A percentile compares a stretch with the other conserved stretches of the same genome.
phyloP scores from a whole-genome alignment of 225 moss, liverwort and hornwort species.

The Bryum argenteum region DNA sequence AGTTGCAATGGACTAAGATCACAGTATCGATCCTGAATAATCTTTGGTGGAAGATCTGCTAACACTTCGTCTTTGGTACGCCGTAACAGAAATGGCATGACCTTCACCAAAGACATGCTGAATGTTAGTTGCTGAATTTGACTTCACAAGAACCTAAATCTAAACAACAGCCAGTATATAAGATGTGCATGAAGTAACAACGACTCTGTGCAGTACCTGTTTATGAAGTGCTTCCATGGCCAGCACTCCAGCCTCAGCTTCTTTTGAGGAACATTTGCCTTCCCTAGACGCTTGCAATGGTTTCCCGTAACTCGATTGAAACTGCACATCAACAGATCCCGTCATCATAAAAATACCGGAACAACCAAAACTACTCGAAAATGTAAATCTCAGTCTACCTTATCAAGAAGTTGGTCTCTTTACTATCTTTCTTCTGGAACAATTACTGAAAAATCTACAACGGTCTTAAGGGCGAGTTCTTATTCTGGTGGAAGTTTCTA shows the following conservation, averaged over 20 bases:
- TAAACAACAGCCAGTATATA: background rate
- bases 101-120: constrained; percentile 45
- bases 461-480: background rate
- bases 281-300: constrained; percentile 83
- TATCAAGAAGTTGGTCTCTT: constrained; percentile 1
- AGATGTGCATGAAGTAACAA: constrained; percentile 12
- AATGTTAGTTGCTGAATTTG: constrained; percentile 12
- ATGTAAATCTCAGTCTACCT: constrained; percentile 10
- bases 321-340: constrained; percentile 46
- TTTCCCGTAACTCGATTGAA: constrained; percentile 85
- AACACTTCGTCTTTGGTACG: constrained; percentile 95
- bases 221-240: constrained; percentile 97
- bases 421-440: constrained; percentile 2
- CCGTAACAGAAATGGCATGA: constrained; percentile 89
- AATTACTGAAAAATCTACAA: background rate
- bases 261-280: constrained; percentile 83
- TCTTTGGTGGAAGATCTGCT: constrained; percentile 91
- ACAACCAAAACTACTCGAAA: constrained; percentile 7
- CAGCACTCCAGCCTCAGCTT: constrained; percentile 85
- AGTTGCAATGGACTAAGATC: constrained; percentile 88
- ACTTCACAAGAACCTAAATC: too few relatives aligned
- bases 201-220: constrained; percentile 50
- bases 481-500: background rate
- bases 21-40: constrained; percentile 93
- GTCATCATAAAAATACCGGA: constrained; percentile 12